Evolutionary conservation across 2,329 filamentous ascomycete genomes (phyloP).

Genomic region (Epichloe bromicola): DNA sequence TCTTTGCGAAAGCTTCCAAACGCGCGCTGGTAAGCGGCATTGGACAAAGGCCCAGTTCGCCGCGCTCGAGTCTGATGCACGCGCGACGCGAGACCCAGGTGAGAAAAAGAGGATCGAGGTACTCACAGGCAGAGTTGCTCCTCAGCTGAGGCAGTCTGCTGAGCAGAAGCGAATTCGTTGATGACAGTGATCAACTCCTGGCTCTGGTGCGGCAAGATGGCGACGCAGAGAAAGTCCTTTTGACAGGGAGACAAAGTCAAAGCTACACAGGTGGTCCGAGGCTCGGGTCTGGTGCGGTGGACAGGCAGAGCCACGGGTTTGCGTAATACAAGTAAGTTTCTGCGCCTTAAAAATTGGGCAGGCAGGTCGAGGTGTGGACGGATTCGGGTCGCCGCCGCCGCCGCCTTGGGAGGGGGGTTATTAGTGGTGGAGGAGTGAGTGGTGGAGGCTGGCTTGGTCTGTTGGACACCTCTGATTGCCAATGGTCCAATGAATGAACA

Average conservation of each 20-base stretch:
- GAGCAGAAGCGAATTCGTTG: constrained; percentile 12
- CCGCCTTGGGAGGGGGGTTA: not conserved
- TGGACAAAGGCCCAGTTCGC: constrained; percentile 1
- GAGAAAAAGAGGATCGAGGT: constrained; percentile 11
- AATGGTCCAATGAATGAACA: constrained; percentile 1
- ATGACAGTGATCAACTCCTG: constrained; percentile 10
- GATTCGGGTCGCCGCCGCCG: constrained; percentile 1
- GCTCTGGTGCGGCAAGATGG: constrained; percentile 9
- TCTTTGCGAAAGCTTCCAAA: constrained; percentile 5
- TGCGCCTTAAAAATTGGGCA: constrained; percentile 8
- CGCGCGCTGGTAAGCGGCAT: constrained; percentile 8
- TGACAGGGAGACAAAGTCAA: constrained; percentile 9
- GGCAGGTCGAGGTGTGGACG: constrained; percentile 7
- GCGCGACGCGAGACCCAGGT: constrained; percentile 3
- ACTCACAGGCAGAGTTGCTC: constrained; percentile 24
- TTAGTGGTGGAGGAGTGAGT: too few relatives aligned
- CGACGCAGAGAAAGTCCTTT: constrained; percentile 8
- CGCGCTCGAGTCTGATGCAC: not conserved
- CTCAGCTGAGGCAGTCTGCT: constrained; percentile 12
- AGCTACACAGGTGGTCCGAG: constrained; percentile 13
- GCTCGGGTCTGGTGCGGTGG: constrained; percentile 8
- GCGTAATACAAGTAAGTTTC: constrained; percentile 11
- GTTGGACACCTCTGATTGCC: not conserved
- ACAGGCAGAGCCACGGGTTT: constrained; percentile 11
- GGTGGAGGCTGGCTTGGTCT: constrained; percentile 1